Conservation (phyloP, 202 grass and related monocot species). For the Musa balbisiana region DNA sequence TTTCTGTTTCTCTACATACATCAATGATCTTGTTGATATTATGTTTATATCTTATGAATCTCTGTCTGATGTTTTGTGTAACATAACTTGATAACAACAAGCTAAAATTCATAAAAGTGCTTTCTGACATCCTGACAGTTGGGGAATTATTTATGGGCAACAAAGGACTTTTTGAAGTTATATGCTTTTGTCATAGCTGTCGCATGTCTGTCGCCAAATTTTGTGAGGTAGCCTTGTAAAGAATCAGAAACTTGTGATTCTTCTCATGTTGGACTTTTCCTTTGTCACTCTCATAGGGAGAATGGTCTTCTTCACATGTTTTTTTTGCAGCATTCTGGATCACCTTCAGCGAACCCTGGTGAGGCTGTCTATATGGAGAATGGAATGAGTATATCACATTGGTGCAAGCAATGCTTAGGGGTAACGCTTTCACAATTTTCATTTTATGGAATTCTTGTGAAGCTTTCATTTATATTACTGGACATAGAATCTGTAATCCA, state of each 20-base stretch:
- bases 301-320: slow-evolving; percentile 14
- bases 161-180: neutral
- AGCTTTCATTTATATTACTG: no score
- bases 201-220: slow-evolving; percentile 11
- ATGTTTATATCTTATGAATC: neutral
- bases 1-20: neutral
- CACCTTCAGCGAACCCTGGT: slow-evolving; percentile 56
- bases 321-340: slow-evolving; percentile 78
- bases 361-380: slow-evolving; percentile 79
- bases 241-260: slow-evolving; percentile 4
- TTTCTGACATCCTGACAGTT: neutral
- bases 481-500: neutral
- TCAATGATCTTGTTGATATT: neutral
- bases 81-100: neutral
- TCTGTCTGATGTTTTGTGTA: neutral
- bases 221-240: slow-evolving; percentile 5
- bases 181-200: slow-evolving; percentile 11
- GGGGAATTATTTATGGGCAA: slow-evolving; percentile 10
- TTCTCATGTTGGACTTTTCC: neutral
- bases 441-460: no score
- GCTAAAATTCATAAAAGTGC: neutral
- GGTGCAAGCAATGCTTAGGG: slow-evolving; percentile 58
- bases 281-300: slow-evolving; percentile 9
- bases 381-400: slow-evolving; percentile 78
- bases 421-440: slow-evolving; percentile 25